Evolutionary conservation across 192 early-diverging fungal genomes (phyloP), one percentile per base, ranked within the genome.

Genomic region (Coemansia sp.): DNA sequence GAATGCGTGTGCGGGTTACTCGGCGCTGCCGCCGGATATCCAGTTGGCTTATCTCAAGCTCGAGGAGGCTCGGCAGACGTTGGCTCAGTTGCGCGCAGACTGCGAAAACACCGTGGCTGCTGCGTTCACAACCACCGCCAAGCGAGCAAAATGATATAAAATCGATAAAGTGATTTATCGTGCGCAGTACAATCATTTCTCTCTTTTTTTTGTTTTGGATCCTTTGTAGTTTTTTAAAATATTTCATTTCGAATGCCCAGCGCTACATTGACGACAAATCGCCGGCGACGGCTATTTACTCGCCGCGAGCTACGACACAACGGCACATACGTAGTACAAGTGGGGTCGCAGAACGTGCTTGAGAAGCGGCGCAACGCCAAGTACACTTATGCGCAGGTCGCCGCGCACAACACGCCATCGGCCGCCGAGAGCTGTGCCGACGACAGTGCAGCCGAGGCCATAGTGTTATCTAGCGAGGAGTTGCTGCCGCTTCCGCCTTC

Each of bases 21-120:
- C 58, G 13, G 68, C 71, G 15, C 38, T 79, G 61, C 77, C 77
- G 40, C 77, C 77, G 0, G 77, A 79, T 32, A 71, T 74, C 17
- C 60, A 64, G 58, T 42, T 79, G 43, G 77, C 77, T 6, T 67
- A 67, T 33, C 29, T 79, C 35, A 70, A 68, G 46, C 67, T 79
- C 33, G 77, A 79, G 35, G 77, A 79, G 32, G 77, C 77, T 3
- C 66, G 63, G 49, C 63, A 65, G 45, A 48, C 62, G 5, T 46
- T 74, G 57, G 72, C 65, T 10, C 77, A 65, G 32, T 34, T 79
- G 46, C 77, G 71, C 20, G 29, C 42, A 3, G 69, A 79, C 36
- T 79, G 72, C 41, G 77, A 79, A 50, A 34, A 67, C 23, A 67
- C 76, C 6, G 71, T 63, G 0, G 67, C 71, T 23, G 76, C 71